Evolutionary conservation across 768 basidiomycete genomes (phyloP).

Genomic region (Termitomyces sp.): DNA sequence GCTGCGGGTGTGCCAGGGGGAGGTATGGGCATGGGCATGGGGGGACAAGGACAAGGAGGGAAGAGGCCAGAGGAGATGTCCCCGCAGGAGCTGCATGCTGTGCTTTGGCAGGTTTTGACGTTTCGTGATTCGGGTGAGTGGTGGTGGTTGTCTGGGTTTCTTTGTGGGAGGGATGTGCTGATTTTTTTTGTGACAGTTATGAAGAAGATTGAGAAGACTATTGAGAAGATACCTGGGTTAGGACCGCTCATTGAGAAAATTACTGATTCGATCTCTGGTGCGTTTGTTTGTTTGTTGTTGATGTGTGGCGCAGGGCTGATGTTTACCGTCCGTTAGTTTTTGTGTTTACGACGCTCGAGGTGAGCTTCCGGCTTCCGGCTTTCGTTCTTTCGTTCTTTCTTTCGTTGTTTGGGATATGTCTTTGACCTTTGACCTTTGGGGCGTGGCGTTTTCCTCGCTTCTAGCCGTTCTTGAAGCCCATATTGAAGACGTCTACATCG

Average conservation of each 20-base stretch:
- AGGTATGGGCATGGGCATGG: background rate
- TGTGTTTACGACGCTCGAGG: slow-evolving; percentile 81
- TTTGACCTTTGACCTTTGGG: too few species aligned
- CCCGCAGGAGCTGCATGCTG: slow-evolving; percentile 81
- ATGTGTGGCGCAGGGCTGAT: background rate
- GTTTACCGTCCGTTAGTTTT: too few species aligned
- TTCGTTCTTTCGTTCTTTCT: background rate
- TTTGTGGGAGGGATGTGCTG: background rate
- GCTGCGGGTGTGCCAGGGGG: slow-evolving; percentile 41
- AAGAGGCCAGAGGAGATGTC: slow-evolving; percentile 77
- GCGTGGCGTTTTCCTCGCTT: too few species aligned
- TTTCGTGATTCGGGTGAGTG: slow-evolving; percentile 73
- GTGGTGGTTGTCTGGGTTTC: background rate
- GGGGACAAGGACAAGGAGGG: slow-evolving; percentile 30
- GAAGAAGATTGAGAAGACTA: slow-evolving; percentile 71
- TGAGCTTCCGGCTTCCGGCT: slow-evolving; percentile 15
- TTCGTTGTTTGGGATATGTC: background rate
- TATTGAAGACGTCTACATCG: slow-evolving; percentile 63
- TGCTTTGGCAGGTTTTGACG: slow-evolving; percentile 79
- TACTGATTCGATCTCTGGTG: slow-evolving; percentile 63
- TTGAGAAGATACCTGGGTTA: slow-evolving; percentile 83
- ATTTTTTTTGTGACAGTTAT: slow-evolving; percentile 34
- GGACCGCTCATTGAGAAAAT: slow-evolving; percentile 72
- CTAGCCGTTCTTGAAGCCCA: slow-evolving; percentile 75
- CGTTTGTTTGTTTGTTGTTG: slow-evolving; percentile 16